Base-by-base conservation (phyloP, 495 filamentous ascomycete species). In the Aspergillus baeticus region DNA sequence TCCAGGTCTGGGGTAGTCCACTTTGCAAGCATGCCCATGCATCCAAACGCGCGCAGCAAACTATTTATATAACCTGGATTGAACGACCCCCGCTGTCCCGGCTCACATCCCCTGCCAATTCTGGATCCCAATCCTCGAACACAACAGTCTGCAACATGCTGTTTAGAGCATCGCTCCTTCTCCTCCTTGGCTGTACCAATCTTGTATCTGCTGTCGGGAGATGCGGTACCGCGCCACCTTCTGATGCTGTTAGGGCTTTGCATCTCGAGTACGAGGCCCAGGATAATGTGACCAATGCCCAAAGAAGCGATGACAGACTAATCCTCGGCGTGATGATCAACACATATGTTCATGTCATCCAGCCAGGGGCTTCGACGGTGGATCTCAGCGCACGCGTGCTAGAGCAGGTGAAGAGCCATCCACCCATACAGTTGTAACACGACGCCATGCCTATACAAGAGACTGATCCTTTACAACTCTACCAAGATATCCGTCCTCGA, bases 261-360 rank as follows among this genome's bases (percentile, higher is more conserved):
- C 47, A 51, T 20, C 14, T 17, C 7, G 47, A 51, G 10, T 8
- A 23, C 13, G 33, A 38, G 26, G 8, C 18, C 33, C 13, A 22
- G n/a, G 20, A 38, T 6, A 7, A 35, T 18, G 8, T 5, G 15
- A n/a, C 34, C 5, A 23, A 21, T 15, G 5, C 3, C 17, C 10
- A 3, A 23, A 8, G 21, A 11, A 10, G 5, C 6, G 5, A 6
- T 7, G 41, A 14, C 14, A 1, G 10, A 4, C 10, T 11, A 2
- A 18, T 14, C 6, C n/a, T 51, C 17, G 22, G 13, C 5, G 10
- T 18, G 15, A 38, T 6, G n/a, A n/a, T 51, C 20, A 14, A 37
- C 10, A 51, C 33, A 13, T 51, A 51, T 14, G 33, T 51, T 22
- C 47, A 51, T 51, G 6, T 51, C 10, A 39, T 51, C 18, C 47